These are phyloP conservation scores for Spatholobus suberectus DNA, from an alignment of 306 rosid species.

Conservation along the genomic window DNA sequence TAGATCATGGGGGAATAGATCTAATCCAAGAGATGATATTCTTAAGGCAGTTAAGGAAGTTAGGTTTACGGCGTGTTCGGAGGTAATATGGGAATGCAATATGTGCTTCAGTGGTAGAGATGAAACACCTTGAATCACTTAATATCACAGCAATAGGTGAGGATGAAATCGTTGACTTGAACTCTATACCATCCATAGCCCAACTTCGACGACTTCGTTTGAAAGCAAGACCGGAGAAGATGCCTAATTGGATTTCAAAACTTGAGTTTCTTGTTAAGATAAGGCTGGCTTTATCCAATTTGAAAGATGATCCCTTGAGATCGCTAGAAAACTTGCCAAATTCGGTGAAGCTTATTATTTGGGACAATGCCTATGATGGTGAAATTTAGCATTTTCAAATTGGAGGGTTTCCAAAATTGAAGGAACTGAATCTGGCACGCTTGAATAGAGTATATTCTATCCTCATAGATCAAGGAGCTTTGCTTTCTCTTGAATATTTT, in stretches of 20 bases:
- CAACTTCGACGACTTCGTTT: neutral
- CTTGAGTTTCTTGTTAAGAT: conserved; percentile 10
- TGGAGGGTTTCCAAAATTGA: conserved; percentile 31
- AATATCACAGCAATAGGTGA: neutral
- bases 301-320: conserved; percentile 31
- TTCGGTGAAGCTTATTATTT: neutral
- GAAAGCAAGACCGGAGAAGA: neutral
- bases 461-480: conserved; percentile 29
- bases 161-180: neutral
- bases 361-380: conserved; percentile 34
- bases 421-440: neutral
- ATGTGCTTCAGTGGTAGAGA: conserved; percentile 9
- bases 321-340: neutral
- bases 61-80: neutral
- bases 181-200: neutral
- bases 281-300: neutral
- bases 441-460: conserved; percentile 17
- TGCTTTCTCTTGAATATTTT: conserved; percentile 22
- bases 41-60: conserved; percentile 13
- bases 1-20: neutral
- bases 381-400: conserved; percentile 32
- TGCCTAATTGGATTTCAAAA: conserved; percentile 29
- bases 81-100: neutral
- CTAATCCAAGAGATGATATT: conserved; percentile 4
- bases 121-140: conserved; percentile 23